Base-by-base conservation (phyloP, 495 filamentous ascomycete genomes). In the Penicillium paradoxum region DNA sequence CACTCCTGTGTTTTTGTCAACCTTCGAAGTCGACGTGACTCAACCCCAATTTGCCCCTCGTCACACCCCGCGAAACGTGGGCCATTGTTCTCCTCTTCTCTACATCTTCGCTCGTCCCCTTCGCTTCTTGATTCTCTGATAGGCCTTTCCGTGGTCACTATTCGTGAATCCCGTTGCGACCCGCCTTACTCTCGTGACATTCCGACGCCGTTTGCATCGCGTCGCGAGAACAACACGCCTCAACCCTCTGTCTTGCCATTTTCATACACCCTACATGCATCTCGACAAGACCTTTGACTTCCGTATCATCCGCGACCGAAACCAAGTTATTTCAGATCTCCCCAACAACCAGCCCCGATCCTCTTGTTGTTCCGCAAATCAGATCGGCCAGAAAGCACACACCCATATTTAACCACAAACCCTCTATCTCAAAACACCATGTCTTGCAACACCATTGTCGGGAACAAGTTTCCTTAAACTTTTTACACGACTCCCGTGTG, bases 401-500 rank as follows among this genome's bases (percentile, higher is more conserved):
- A 27, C 40, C 22, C 41, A 45, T 15, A 42, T 27, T 25, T 52
- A 49, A 50, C 19, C 22, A 24, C 21, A 51, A 37, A 34, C 10
- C 32, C 6, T 25, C 27, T 29, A 49, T 33, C 7, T 27, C 49
- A 21, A 15, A 59, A 22, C 62, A 29, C 34, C 36, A 74, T 74
- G 72, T 65, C 55, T 58, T 56, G 34, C 25, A 25, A 39, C 49
- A 40, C 55, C 50, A 44, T 52, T 51, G 49, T 57, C 57, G 56
- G 63, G 63, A 58, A 46, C 54, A 56, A 62, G 58, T 61, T 57
- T 53, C 64, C 63, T 58, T 73, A 64, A 60, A 54, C 49, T 65
- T 53, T 34, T 52, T 56, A 47, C 64, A 53, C 54, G 59, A 40
- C 62, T 54, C 51, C 43, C 60, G 53, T 62, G 53, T 65, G 47